These are phyloP conservation scores for Chrysoporthe deuterocubensis DNA, from an alignment of 2,329 filamentous ascomycete species.

Conservation along the genomic window DNA sequence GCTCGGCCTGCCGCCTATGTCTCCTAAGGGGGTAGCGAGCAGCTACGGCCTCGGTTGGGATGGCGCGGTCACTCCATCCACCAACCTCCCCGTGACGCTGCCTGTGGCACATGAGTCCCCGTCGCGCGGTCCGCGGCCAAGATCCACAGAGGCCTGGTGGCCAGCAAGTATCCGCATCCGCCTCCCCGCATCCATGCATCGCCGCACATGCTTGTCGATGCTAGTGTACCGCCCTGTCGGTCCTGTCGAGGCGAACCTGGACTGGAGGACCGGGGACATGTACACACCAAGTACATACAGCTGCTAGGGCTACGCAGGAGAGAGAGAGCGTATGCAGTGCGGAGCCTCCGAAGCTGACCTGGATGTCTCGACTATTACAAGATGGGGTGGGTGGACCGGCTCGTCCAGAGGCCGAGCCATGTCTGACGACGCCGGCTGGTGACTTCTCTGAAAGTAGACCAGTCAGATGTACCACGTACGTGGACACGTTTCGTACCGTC, in stretches of 20 bases:
- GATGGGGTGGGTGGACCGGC: not conserved
- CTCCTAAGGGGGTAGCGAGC: too few species aligned
- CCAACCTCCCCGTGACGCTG: not conserved
- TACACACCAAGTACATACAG: slow-evolving; percentile 7
- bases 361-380: not conserved
- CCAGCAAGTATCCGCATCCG: slow-evolving; percentile 8
- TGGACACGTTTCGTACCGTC: not conserved
- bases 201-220: slow-evolving; percentile 8
- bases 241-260: not conserved
- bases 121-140: too few species aligned
- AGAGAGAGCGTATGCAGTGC: not conserved
- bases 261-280: not conserved
- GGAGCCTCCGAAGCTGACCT: not conserved
- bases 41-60: slow-evolving; percentile 4
- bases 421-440: not conserved
- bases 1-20: not conserved
- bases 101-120: not conserved
- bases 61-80: slow-evolving; percentile 6
- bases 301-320: not conserved
- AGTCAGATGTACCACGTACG: not conserved
- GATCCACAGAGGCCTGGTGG: not conserved
- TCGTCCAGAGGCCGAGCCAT: not conserved
- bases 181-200: slow-evolving; percentile 12
- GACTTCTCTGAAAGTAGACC: not conserved
- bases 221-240: slow-evolving; percentile 19